Base-by-base conservation (phyloP, 2,329 filamentous ascomycete genomes). In the Fusarium proliferatum region DNA sequence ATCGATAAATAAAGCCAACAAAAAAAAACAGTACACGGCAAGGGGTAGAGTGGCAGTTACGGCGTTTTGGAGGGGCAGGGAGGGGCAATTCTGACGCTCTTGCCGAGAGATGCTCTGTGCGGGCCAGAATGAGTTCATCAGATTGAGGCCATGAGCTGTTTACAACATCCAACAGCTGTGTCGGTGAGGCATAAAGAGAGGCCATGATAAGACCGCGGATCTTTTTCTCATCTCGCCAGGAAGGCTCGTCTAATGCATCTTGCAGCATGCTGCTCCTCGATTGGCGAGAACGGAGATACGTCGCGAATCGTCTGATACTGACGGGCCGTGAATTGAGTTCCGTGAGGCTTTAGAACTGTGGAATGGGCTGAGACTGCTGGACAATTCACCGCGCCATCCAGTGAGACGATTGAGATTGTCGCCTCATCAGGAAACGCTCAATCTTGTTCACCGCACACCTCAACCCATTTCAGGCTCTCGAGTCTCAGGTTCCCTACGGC, bases 401-500 rank as follows among this genome's bases (percentile, higher is more conserved):
- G 68, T 74, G 71, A 74, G 56, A 62, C 59, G 59, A 72, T 64
- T 63, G 68, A 64, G 34, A 49, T 41, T n/a, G 23, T 67, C 58
- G 49, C 61, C 69, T 73, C 65, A 62, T 38, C 41, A 39, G 49
- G 59, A 65, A 43, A 59, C 59, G 55, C 41, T 48, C 45, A 34
- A 66, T 77, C 43, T 48, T 23, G 36, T 66, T 77, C 76, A 77
- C 76, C 76, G 76, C 66, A 77, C 76, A 75, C 76, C 76, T 77
- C 70, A 71, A 61, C 62, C 74, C 70, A 53, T 70, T 63, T 67
- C 52, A 64, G 46, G 55, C 41, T 43, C 38, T 43, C 55, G 59
- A 63, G 59, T 52, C 46, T 61, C 55, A 46, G 21, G 52, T 36
- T 42, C 38, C 57, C 59, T 64, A 48, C 59, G 65, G 64, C 48